Percentiles rank a stretch among this genome's conserved stretches.
These are phyloP conservation scores for Solanum tacnaense DNA, from an alignment of 257 asterid species.

Conservation along the genomic window DNA sequence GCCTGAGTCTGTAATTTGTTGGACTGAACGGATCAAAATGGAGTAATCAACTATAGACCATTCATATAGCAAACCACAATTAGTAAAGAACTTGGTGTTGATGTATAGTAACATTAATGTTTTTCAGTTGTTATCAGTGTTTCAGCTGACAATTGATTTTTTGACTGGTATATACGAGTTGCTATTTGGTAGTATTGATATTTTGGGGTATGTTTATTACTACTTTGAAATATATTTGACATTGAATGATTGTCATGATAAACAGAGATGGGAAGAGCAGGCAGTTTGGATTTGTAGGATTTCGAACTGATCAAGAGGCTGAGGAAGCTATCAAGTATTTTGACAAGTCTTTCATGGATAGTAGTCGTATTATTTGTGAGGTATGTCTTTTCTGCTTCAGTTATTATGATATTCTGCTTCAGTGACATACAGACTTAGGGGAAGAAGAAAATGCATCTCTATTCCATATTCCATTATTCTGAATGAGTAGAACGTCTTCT, in stretches of 20 bases:
- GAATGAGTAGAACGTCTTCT: not conserved
- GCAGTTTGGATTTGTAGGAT: constrained; percentile 83
- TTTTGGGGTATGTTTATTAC: not conserved
- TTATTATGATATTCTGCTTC: not conserved
- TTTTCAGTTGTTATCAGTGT: not conserved
- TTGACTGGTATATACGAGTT: not conserved
- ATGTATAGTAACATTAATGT: not conserved
- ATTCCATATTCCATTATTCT: not conserved
- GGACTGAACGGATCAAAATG: not conserved
- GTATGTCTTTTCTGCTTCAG: constrained; percentile 21
- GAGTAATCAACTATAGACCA: too few species aligned
- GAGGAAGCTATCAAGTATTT: constrained; percentile 54
- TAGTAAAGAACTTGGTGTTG: not conserved
- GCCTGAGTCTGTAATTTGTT: not conserved
- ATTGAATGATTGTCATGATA: not conserved
- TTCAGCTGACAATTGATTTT: not conserved
- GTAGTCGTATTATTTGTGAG: constrained; percentile 69
- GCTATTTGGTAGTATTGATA: not conserved
- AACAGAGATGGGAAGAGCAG: constrained; percentile 88
- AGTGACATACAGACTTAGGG: not conserved
- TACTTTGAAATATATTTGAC: not conserved
- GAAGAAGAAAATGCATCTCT: not conserved
- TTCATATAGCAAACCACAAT: not conserved
- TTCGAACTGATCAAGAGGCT: constrained; percentile 67
- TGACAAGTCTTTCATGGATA: constrained; percentile 61